phyloP scores from a whole-genome alignment of 805 yeast species.

The Metschnikowia similis region DNA sequence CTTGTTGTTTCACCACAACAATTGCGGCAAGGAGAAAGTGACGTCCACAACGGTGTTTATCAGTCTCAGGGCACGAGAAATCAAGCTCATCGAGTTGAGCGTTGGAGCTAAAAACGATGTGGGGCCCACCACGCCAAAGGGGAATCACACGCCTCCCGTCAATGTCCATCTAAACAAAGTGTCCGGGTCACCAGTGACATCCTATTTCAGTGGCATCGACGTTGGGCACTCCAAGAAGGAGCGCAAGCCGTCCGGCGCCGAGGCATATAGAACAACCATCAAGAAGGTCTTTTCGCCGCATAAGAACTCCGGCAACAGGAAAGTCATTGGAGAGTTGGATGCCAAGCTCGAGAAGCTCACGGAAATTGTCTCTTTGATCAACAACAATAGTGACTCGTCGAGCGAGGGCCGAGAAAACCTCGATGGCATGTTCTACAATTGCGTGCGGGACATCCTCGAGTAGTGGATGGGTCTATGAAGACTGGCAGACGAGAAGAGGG shows the following conservation, averaged over 20 bases:
- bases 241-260: conserved; percentile 5
- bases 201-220: conserved; percentile 7
- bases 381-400: conserved; percentile 12
- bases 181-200: conserved; percentile 8
- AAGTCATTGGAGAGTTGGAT: conserved; percentile 25
- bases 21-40: conserved; percentile 27
- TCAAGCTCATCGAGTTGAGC: conserved; percentile 40
- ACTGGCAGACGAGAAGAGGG: too few species aligned
- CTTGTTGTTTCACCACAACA: conserved; percentile 39
- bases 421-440: conserved; percentile 15
- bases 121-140: conserved; percentile 1
- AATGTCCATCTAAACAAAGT: conserved; percentile 1
- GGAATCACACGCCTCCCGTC: conserved; percentile 4
- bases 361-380: conserved; percentile 17
- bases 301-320: conserved; percentile 30
- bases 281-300: conserved; percentile 34
- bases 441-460: conserved; percentile 8
- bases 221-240: conserved; percentile 3
- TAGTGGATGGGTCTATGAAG: too few species aligned
- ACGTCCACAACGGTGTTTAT: conserved; percentile 37
- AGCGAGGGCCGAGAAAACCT: conserved; percentile 12
- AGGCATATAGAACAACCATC: conserved; percentile 31
- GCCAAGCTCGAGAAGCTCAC: conserved; percentile 26
- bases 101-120: conserved; percentile 16
- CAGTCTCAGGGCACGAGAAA: conserved; percentile 43